phyloP scores from a whole-genome alignment of 345 rosid genomes.

The Gossypium rotundifolium region DNA sequence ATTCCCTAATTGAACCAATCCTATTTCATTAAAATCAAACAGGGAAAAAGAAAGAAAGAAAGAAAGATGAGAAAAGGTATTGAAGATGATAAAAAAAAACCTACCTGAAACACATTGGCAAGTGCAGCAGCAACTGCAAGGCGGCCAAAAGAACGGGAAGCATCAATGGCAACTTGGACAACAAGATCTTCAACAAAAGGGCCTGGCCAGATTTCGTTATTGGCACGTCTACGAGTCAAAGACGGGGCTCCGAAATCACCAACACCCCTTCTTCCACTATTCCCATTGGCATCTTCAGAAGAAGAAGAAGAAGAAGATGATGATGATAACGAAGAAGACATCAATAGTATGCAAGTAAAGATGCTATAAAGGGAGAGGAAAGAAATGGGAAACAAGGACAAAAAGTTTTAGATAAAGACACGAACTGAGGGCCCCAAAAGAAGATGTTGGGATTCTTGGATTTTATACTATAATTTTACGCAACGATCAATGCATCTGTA shows the following conservation, averaged over 20 bases:
- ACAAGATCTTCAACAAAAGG: constrained; percentile 88
- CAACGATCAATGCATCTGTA: background rate
- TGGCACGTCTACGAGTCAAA: constrained; percentile 42
- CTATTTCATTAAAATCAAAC: background rate
- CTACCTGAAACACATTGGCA: constrained; percentile 71
- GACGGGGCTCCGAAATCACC: constrained; percentile 65
- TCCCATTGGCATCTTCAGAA: constrained; percentile 27
- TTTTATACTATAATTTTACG: background rate
- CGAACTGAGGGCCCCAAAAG: constrained; percentile 60
- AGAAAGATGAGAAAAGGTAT: background rate
- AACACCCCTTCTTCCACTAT: constrained; percentile 18
- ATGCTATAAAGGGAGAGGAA: constrained; percentile 20
- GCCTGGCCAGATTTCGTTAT: constrained; percentile 84
- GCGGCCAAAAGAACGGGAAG: constrained; percentile 48
- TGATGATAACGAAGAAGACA: constrained; percentile 39
- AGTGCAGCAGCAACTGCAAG: constrained; percentile 72
- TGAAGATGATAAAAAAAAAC: background rate
- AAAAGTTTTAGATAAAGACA: constrained; percentile 70
- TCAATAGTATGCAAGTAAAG: background rate
- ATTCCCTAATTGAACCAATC: background rate
- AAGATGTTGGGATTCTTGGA: constrained; percentile 16
- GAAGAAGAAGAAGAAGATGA: background rate
- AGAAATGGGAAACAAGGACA: constrained; percentile 44
- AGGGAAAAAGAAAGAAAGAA: background rate
- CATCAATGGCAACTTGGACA: constrained; percentile 62